A percentile compares a stretch with the other conserved stretches of the same genome.
Evolutionary conservation across 352 stramenopile genomes (phyloP).

Genomic region (Globisporangium mamillatum): DNA sequence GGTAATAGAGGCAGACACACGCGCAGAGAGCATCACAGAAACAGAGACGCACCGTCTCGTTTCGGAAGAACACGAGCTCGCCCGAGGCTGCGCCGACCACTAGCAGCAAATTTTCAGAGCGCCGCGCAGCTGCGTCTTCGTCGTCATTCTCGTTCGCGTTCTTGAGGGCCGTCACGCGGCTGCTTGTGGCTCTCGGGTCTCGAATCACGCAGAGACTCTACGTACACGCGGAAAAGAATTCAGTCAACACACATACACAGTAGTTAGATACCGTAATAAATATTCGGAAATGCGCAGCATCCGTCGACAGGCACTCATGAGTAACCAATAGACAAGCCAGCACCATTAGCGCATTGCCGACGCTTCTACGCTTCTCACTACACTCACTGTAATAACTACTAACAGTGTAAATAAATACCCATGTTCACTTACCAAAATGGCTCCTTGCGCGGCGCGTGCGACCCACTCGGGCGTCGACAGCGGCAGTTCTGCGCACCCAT

Average conservation of each 20-base stretch:
- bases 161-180: neutral
- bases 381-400: neutral
- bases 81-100: slow-evolving; percentile 35
- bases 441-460: neutral
- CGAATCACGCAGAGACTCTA: slow-evolving; percentile 22
- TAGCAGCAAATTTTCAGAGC: slow-evolving; percentile 27
- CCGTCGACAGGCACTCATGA: neutral
- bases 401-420: too few relatives aligned
- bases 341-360: neutral
- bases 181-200: neutral
- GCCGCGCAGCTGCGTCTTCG: slow-evolving; percentile 12
- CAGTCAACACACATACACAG: neutral
- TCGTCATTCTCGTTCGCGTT: neutral
- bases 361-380: neutral
- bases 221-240: neutral
- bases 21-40: neutral
- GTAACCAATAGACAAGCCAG: slow-evolving; percentile 1
- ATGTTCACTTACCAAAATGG: slow-evolving; percentile 14
- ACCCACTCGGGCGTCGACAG: slow-evolving; percentile 2
- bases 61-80: slow-evolving; percentile 46
- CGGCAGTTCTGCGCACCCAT: neutral
- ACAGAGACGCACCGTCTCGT: slow-evolving; percentile 25
- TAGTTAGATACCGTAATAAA: neutral
- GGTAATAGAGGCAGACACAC: neutral
- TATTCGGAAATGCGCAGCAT: neutral